Conservation (phyloP, 495 filamentous ascomycete species). For the Letharia columbiana region DNA sequence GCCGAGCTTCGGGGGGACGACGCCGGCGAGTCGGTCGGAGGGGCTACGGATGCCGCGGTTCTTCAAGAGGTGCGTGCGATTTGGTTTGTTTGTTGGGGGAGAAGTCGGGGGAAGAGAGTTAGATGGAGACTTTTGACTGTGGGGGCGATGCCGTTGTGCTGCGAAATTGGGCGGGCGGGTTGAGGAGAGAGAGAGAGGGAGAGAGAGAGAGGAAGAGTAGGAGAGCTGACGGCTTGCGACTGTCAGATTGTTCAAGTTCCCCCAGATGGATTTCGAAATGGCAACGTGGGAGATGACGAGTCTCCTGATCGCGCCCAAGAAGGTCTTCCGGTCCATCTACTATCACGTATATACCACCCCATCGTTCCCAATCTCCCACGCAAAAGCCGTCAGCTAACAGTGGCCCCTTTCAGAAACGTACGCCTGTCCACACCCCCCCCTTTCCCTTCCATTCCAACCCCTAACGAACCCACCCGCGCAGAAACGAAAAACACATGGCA, state of each 20-base stretch:
- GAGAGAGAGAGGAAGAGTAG: neutral
- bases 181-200: neutral
- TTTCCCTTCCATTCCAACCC: conserved; percentile 15
- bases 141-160: too few relatives aligned
- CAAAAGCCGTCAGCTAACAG: conserved; percentile 5
- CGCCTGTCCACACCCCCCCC: conserved; percentile 18
- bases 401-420: conserved; percentile 51
- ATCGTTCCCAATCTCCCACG: neutral
- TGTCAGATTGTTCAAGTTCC: conserved; percentile 53
- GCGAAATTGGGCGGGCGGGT: neutral
- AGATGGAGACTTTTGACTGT: too few relatives aligned
- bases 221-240: neutral
- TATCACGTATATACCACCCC: conserved; percentile 50
- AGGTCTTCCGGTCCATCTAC: conserved; percentile 68
- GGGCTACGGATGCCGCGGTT: conserved; percentile 50
- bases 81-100: too few relatives aligned
- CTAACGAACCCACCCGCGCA: conserved; percentile 25
- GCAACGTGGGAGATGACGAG: conserved; percentile 74
- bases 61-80: conserved; percentile 41
- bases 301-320: conserved; percentile 65
- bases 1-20: conserved; percentile 44
- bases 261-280: conserved; percentile 66
- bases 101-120: too few relatives aligned
- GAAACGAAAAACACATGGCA: conserved; percentile 76
- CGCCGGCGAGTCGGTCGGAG: conserved; percentile 41